Conservation (phyloP, 2,329 filamentous ascomycete genomes). For the Sporothrix sp. region DNA sequence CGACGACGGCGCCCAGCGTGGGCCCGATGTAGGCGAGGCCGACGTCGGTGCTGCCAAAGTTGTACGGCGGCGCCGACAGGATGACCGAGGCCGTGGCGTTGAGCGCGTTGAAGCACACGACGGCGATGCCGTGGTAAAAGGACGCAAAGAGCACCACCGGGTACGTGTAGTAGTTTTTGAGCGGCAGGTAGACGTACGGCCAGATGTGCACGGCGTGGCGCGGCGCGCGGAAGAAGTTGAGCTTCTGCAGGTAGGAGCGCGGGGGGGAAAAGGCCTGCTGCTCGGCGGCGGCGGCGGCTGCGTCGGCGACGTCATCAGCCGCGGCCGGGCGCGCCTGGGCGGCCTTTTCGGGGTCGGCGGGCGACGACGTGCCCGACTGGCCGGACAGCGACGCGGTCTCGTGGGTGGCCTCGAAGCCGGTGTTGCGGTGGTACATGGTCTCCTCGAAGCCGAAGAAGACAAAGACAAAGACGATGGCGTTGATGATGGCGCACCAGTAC, state of each 20-base stretch:
- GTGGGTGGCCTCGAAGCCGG: neutral
- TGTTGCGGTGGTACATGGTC: constrained; percentile 40
- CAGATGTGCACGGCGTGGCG: constrained; percentile 16
- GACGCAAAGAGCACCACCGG: constrained; percentile 4
- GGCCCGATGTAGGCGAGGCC: constrained; percentile 18
- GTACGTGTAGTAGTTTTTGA: neutral
- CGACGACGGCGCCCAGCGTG: constrained; percentile 19
- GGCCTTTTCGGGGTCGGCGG: constrained; percentile 21
- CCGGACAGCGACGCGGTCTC: neutral
- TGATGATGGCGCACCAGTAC: constrained; percentile 36
- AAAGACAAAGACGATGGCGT: constrained; percentile 37
- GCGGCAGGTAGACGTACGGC: neutral
- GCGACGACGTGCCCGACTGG: constrained; percentile 8
- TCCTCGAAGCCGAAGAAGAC: constrained; percentile 52
- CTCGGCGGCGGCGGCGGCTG: too few species aligned
- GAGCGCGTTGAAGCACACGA: constrained; percentile 22
- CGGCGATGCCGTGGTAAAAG: constrained; percentile 21
- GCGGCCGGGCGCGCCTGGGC: too few species aligned
- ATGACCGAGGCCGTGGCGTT: constrained; percentile 20
- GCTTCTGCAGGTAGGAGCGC: constrained; percentile 1
- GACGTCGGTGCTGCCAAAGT: constrained; percentile 17
- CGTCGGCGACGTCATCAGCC: too few species aligned
- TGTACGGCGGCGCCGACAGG: constrained; percentile 18
- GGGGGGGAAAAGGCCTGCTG: neutral
- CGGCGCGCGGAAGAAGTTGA: constrained; percentile 11